Evolutionary conservation across 176 grass and related monocot species (phyloP).

Genomic region (Musa beccarii): DNA sequence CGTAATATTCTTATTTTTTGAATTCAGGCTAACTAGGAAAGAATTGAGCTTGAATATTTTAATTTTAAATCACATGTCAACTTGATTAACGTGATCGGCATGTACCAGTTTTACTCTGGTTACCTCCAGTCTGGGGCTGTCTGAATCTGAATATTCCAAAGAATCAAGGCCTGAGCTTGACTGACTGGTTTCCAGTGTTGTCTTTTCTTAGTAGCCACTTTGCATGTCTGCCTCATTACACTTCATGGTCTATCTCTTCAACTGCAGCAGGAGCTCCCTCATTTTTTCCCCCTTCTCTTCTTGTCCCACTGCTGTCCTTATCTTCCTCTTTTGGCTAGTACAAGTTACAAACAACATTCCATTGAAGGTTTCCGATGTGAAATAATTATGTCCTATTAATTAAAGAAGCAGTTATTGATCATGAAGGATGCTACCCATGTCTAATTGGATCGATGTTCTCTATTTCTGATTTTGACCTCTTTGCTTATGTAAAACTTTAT

Average conservation of each 20-base stretch:
- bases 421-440: not conserved
- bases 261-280: not conserved
- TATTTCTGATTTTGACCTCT: too few species aligned
- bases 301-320: not conserved
- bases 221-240: not conserved
- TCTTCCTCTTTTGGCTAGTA: not conserved
- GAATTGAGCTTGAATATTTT: too few species aligned
- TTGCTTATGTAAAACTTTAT: not conserved
- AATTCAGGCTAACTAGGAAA: too few species aligned
- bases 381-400: not conserved
- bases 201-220: not conserved
- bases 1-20: too few species aligned
- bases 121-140: too few species aligned
- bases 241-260: not conserved
- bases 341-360: not conserved
- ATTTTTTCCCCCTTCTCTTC: not conserved
- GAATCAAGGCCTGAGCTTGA: too few species aligned
- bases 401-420: not conserved
- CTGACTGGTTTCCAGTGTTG: not conserved
- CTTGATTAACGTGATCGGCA: too few species aligned
- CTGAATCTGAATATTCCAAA: too few species aligned
- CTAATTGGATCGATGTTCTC: not conserved
- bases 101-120: too few species aligned
- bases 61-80: too few species aligned
- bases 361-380: not conserved